A percentile compares a stretch with the other conserved stretches of the same genome.
These are phyloP conservation scores for Fagopyrum esculentum DNA, from an alignment of 148 eudicot species.

Conservation along the genomic window DNA sequence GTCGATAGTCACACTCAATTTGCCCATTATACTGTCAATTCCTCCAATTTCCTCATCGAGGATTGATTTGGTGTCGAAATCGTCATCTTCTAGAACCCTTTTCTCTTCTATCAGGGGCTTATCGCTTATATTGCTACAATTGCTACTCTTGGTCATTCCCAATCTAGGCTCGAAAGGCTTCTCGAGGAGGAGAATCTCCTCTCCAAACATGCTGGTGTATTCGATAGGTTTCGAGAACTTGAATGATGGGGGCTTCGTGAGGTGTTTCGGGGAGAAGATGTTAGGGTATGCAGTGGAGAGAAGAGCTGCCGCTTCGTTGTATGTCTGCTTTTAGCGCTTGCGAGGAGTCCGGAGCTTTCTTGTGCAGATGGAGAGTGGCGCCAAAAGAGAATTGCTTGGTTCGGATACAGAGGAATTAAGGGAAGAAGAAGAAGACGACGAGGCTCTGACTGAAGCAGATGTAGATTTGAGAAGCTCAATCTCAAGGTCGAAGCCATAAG, in stretches of 20 bases:
- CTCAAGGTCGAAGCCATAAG: slow-evolving; percentile 10
- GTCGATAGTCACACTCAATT: no score
- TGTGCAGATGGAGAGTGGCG: no score
- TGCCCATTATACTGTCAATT: slow-evolving; percentile 87
- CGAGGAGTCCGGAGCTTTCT: no score
- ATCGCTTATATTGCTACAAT: slow-evolving; percentile 1
- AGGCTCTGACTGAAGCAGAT: no score
- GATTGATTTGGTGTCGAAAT: slow-evolving; percentile 78
- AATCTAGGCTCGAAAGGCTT: slow-evolving; percentile 35
- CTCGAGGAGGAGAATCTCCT: slow-evolving; percentile 54
- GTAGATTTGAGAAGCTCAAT: slow-evolving; percentile 9
- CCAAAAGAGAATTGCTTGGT: no score
- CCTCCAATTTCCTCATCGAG: slow-evolving; percentile 82
- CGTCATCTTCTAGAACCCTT: slow-evolving; percentile 20
- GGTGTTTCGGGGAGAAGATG: no score
- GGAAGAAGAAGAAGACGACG: no score
- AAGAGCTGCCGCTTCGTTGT: no score
- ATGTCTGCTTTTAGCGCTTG: no score
- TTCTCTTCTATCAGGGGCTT: slow-evolving; percentile 12
- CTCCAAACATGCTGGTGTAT: slow-evolving; percentile 11
- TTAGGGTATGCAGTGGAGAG: no score
- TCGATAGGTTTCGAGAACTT: neutral
- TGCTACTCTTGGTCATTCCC: neutral
- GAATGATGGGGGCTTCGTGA: no score
- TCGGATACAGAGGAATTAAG: no score